Percentiles rank a stretch among this genome's conserved stretches.
phyloP scores from a whole-genome alignment of 208 protist genomes.

The Trichomonas vaginalis region DNA sequence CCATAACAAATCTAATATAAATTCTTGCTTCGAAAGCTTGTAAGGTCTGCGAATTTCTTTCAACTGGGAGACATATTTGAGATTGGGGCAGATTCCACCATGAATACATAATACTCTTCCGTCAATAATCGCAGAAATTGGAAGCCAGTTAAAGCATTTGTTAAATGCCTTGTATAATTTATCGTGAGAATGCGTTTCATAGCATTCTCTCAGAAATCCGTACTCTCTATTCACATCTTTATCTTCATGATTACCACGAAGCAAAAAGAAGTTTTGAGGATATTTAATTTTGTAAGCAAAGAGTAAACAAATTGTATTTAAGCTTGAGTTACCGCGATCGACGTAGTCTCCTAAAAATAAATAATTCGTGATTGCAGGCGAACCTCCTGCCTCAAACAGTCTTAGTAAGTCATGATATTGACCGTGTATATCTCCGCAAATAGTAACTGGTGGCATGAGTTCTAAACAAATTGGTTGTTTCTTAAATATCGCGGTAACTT shows the following conservation, averaged over 20 bases:
- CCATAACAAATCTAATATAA: conserved; percentile 97
- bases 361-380: not conserved
- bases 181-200: conserved; percentile 89
- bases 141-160: conserved; percentile 95
- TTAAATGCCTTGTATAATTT: conserved; percentile 95
- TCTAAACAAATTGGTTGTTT: conserved; percentile 49
- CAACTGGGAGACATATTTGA: conserved; percentile 59
- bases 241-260: conserved; percentile 94
- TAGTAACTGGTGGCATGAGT: conserved; percentile 48
- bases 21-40: conserved; percentile 87
- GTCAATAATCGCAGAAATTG: conserved; percentile 89
- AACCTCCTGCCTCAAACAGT: conserved; percentile 85
- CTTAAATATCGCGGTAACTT: not conserved
- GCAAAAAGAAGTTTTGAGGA: conserved; percentile 73
- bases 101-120: conserved; percentile 96
- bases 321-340: not conserved
- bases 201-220: conserved; percentile 68
- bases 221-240: conserved; percentile 86
- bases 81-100: conserved; percentile 37
- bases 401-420: conserved; percentile 97
- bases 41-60: conserved; percentile 79
- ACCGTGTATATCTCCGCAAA: conserved; percentile 88
- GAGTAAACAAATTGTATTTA: not conserved
- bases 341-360: conserved; percentile 19
- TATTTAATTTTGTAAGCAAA: conserved; percentile 18